Evolutionary conservation across 768 basidiomycete species (phyloP).

Genomic region (Tulasnella sp.): DNA sequence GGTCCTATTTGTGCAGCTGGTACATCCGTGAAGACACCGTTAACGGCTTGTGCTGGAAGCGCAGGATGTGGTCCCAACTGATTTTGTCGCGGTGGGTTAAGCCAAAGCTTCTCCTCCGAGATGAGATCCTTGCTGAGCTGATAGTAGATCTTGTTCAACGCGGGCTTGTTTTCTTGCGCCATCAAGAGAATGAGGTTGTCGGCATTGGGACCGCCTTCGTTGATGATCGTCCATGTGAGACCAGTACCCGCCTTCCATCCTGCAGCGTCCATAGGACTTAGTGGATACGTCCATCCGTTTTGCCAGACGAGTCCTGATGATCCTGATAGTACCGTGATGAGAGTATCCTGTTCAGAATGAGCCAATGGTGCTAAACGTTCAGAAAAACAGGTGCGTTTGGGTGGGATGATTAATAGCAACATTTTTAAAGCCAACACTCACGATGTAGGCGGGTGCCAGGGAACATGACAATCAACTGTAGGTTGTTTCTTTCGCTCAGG

Average conservation of each 20-base stretch:
- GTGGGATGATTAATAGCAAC: background rate
- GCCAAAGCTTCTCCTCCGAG: constrained; percentile 4
- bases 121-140: constrained; percentile 13
- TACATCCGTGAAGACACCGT: constrained; percentile 9
- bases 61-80: constrained; percentile 20
- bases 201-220: constrained; percentile 18
- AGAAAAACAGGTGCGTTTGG: background rate
- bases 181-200: constrained; percentile 17
- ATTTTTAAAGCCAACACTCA: background rate
- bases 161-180: constrained; percentile 16
- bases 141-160: constrained; percentile 11
- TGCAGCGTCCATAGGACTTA: constrained; percentile 12
- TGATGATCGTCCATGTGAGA: constrained; percentile 21
- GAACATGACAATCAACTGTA: background rate
- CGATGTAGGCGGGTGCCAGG: constrained; percentile 8
- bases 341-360: constrained; percentile 2
- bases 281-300: constrained; percentile 13
- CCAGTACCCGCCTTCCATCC: constrained; percentile 23
- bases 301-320: constrained; percentile 12
- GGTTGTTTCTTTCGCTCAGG: background rate
- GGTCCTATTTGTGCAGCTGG: constrained; percentile 10
- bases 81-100: constrained; percentile 17
- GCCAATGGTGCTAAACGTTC: constrained; percentile 3
- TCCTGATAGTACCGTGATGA: constrained; percentile 3
- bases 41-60: constrained; percentile 7